phyloP scores from a whole-genome alignment of 2,329 filamentous ascomycete genomes.

The Cryphonectria radicalis region DNA sequence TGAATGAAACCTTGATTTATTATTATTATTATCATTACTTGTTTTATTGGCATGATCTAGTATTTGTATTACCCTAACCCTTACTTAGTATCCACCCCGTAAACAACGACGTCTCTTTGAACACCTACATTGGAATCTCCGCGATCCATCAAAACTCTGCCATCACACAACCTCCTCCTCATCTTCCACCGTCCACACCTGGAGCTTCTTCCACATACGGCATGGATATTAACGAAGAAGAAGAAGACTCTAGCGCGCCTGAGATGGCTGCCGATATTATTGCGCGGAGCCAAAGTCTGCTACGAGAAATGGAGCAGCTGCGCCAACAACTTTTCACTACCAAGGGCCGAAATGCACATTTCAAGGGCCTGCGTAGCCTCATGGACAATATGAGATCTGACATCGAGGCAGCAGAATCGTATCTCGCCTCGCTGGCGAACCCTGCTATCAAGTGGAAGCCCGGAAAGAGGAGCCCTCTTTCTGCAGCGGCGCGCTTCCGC shows the following conservation, averaged over 20 bases:
- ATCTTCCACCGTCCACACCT: neutral
- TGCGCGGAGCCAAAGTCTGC: slow-evolving; percentile 17
- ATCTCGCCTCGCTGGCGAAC: slow-evolving; percentile 2
- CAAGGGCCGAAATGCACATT: slow-evolving; percentile 16
- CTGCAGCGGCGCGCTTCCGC: slow-evolving; percentile 24
- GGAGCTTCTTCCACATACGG: neutral
- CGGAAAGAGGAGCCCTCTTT: neutral
- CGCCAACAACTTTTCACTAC: slow-evolving; percentile 16
- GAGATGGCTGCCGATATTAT: slow-evolving; percentile 24
- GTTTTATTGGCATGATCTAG: neutral
- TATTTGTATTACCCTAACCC: neutral
- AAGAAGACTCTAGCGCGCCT: neutral
- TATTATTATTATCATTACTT: neutral
- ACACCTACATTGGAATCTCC: neutral
- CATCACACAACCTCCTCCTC: neutral
- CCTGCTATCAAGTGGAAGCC: neutral
- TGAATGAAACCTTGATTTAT: neutral
- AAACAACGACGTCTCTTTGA: neutral
- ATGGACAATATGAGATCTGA: slow-evolving; percentile 20
- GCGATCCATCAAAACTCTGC: neutral
- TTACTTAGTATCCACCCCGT: neutral
- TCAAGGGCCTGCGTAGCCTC: slow-evolving; percentile 18
- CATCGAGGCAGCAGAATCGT: slow-evolving; percentile 7
- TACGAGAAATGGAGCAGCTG: slow-evolving; percentile 25
- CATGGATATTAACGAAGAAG: neutral